A percentile compares a stretch with the other conserved stretches of the same genome.
Conservation (phyloP, 192 early-diverging fungal genomes). For the Rhizophagus prolifer region DNA sequence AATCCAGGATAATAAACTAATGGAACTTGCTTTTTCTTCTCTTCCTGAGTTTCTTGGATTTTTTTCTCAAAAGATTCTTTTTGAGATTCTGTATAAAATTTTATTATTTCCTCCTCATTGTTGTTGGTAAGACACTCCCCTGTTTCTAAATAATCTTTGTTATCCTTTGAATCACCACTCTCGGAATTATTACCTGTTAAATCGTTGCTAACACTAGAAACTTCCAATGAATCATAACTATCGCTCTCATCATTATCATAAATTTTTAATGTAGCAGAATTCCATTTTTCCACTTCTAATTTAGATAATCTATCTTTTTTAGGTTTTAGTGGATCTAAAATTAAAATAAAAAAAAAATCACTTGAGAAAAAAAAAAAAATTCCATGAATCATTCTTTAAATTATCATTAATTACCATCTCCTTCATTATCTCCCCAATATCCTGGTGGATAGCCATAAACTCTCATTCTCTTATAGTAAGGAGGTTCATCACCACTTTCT, state of each 20-base stretch:
- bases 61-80: not conserved
- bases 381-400: not conserved
- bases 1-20: slow-evolving; percentile 18
- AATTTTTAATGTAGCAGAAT: not conserved
- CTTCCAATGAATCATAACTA: not conserved
- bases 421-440: slow-evolving; percentile 8
- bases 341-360: not conserved
- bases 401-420: slow-evolving; percentile 4
- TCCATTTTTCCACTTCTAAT: not conserved
- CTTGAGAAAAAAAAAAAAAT: not conserved
- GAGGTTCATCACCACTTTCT: slow-evolving; percentile 1
- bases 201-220: no score
- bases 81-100: no score
- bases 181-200: not conserved
- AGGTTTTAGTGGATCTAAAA: slow-evolving; percentile 12
- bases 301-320: slow-evolving; percentile 1
- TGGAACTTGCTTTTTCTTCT: not conserved
- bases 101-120: not conserved
- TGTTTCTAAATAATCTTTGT: not conserved
- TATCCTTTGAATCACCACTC: not conserved
- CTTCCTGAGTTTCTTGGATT: not conserved
- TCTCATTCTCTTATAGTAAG: slow-evolving; percentile 13
- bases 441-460: slow-evolving; percentile 18
- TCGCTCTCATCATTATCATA: not conserved
- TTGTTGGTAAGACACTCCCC: not conserved